Conservation (phyloP, 768 basidiomycete genomes). For the Collybiopsis confluens region DNA sequence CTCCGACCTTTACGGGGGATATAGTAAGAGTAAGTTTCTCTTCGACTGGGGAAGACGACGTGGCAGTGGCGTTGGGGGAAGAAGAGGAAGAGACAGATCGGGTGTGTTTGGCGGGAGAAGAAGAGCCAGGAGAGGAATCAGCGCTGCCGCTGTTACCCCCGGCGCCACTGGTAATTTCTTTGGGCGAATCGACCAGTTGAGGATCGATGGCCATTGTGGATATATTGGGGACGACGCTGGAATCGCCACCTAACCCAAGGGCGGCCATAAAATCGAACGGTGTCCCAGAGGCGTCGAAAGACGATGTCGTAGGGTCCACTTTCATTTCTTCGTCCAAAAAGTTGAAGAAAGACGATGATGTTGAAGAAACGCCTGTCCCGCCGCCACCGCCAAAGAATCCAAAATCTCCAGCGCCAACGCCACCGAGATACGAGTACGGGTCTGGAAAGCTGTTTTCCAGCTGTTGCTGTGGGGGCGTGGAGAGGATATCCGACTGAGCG, state of each 20-base stretch:
- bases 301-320: conserved; percentile 19
- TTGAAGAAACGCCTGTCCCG: conserved; percentile 9
- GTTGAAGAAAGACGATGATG: conserved; percentile 36
- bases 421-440: conserved; percentile 12
- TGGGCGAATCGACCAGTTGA: conserved; percentile 41
- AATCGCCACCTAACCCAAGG: conserved; percentile 10
- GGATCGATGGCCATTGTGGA: conserved; percentile 60
- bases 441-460: conserved; percentile 33
- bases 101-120: neutral
- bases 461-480: conserved; percentile 41
- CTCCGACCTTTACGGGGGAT: conserved; percentile 52
- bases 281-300: conserved; percentile 21
- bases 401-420: neutral
- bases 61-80: neutral
- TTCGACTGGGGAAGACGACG: neutral
- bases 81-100: neutral
- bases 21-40: conserved; percentile 43
- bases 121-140: conserved; percentile 18
- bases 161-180: conserved; percentile 23
- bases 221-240: conserved; percentile 26
- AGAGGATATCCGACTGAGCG: conserved; percentile 26
- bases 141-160: conserved; percentile 27
- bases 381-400: conserved; percentile 2
- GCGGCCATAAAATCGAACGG: conserved; percentile 4
- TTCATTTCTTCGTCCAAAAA: conserved; percentile 46